Percentiles rank a stretch among this genome's conserved stretches.
These are phyloP conservation scores for Willaertia magna DNA, from an alignment of 208 protist species.

Conservation along the genomic window DNA sequence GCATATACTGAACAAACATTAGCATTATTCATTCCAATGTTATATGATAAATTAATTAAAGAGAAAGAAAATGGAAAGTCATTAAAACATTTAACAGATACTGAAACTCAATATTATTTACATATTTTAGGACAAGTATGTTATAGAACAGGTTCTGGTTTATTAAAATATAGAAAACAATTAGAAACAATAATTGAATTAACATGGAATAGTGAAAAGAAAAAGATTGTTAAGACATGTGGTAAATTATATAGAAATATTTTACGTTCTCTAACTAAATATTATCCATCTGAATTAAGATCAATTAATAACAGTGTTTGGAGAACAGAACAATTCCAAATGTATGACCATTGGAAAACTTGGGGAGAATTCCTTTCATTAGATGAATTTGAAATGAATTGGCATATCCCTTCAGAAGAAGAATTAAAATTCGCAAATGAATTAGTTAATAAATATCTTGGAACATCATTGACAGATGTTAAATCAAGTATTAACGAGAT, in stretches of 20 bases:
- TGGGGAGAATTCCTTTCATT: not conserved
- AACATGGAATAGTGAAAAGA: not conserved
- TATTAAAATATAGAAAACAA: not conserved
- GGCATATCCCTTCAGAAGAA: not conserved
- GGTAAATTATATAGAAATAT: constrained; percentile 1
- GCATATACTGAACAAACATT: not conserved
- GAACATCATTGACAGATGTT: not conserved
- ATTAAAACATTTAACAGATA: not conserved
- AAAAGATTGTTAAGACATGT: not conserved
- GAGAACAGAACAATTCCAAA: not conserved
- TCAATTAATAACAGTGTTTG: not conserved
- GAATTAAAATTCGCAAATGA: not conserved
- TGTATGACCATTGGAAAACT: not conserved
- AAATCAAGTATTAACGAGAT: not conserved
- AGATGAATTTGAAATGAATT: not conserved
- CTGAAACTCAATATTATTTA: not conserved
- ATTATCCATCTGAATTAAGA: not conserved
- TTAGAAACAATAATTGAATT: not conserved
- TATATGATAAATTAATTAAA: not conserved
- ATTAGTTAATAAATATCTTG: not conserved
- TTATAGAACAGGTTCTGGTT: not conserved
- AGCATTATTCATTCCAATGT: not conserved
- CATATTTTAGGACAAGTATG: not conserved
- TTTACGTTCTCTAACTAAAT: not conserved
- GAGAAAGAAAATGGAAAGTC: not conserved